Base-by-base conservation (phyloP, 371 early-diverging fungal species). In the Parasitella parasitica region DNA sequence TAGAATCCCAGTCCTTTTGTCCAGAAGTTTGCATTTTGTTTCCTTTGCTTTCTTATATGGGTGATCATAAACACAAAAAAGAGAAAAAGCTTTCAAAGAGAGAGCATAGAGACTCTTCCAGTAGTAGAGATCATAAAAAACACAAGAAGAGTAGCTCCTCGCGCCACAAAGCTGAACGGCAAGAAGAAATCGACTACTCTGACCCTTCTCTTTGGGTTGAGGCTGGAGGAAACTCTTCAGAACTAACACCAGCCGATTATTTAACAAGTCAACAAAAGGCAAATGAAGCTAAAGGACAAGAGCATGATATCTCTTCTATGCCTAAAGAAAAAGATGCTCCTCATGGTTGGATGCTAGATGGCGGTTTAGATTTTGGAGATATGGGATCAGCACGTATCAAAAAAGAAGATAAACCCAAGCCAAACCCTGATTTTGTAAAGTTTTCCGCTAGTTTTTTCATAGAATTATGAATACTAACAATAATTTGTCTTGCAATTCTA, bases 161-260 rank as follows among this genome's bases (percentile, higher is more conserved):
- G 16, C 57, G 38, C 22, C 46, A 46, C 9, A 51, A 54, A 34
- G 35, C 22, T 1, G 54, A 63, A 38, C 46, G 62, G 12, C 66
- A 72, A n/a, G 27, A 61, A 26, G 77, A 75, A 37, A 72, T 80
- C 20, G 81, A 80, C 41, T 77, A 73, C 49, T 66, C 67, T 27
- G 81, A 80, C 69, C 78, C 81, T 52, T 77, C 78, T 27, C 59
- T 80, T 8, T 80, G 81, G 81, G 72, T 75, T 0, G 81, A 77
- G 54, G 63, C 67, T 0, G 22, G 13, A 50, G 36, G 53, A 22
- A 22, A 22, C 22, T 24, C 20, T 4, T 46, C 54, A 13, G 55
- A 65, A 16, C 37, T 34, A 9, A 41, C 66, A 15, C 61, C 68
- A 9, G 68, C 65, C 6, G 69, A 59, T 52, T 58, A 68, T 26